A percentile compares a stretch with the other conserved stretches of the same genome.
Conservation (phyloP, 2,329 filamentous ascomycete genomes). For the Catunica adiposa region DNA sequence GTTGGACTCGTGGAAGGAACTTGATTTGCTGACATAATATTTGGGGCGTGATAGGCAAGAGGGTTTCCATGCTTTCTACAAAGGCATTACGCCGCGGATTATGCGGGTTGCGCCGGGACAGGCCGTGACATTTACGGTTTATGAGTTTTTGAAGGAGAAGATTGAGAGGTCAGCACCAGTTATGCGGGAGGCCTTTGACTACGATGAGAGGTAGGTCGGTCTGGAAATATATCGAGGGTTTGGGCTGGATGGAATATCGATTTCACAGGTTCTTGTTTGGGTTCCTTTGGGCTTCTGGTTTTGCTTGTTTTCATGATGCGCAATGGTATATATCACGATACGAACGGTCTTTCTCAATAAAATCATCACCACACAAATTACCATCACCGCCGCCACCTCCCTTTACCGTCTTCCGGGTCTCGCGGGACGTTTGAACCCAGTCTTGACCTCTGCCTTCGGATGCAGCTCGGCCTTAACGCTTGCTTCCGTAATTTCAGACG, state of each 20-base stretch:
- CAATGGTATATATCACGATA: not conserved
- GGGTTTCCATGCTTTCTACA: constrained; percentile 89
- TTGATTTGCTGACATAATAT: constrained; percentile 10
- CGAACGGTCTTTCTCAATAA: not conserved
- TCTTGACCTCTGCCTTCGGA: constrained; percentile 46
- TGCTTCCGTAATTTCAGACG: constrained; percentile 53
- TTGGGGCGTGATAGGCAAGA: constrained; percentile 56
- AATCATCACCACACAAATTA: not conserved
- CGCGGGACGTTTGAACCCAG: constrained; percentile 62
- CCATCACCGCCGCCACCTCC: not conserved
- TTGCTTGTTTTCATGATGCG: not conserved
- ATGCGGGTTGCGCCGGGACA: constrained; percentile 96
- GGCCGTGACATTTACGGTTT: constrained; percentile 61
- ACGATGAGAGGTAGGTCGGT: constrained; percentile 7
- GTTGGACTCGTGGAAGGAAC: not conserved
- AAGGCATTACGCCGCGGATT: constrained; percentile 92
- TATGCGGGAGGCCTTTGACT: constrained; percentile 1
- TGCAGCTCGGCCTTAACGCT: constrained; percentile 50
- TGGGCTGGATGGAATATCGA: too few relatives aligned
- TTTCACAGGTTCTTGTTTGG: not conserved
- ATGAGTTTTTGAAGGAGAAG: constrained; percentile 59
- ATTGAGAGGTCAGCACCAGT: constrained; percentile 35
- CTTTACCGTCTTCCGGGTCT: constrained; percentile 47
- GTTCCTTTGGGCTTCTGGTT: not conserved
- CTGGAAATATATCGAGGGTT: not conserved